Conservation (phyloP, 768 basidiomycete genomes). For the Pulveroboletus sp. region DNA sequence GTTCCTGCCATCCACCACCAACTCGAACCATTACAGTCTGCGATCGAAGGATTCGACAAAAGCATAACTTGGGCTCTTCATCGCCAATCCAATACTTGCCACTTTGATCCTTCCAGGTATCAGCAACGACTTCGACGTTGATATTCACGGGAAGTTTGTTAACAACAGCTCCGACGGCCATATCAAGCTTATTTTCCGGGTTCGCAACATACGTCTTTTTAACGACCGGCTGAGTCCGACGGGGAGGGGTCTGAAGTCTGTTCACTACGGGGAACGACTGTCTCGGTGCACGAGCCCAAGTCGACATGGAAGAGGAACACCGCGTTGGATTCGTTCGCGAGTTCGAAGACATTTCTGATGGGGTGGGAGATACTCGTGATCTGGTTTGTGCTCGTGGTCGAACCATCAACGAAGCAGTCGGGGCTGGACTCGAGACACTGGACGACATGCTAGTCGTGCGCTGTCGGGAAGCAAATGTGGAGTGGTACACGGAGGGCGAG, state of each 20-base stretch:
- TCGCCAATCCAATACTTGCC: conserved; percentile 97
- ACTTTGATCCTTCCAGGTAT: conserved; percentile 89
- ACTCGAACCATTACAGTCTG: conserved; percentile 97
- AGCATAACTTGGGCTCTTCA: conserved; percentile 85
- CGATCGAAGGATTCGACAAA: conserved; percentile 86
- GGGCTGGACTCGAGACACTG: conserved; percentile 36
- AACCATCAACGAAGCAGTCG: conserved; percentile 29
- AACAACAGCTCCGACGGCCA: conserved; percentile 89
- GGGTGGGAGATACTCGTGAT: conserved; percentile 55
- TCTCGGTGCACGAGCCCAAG: conserved; percentile 69
- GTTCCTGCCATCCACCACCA: conserved; percentile 91
- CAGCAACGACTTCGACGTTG: conserved; percentile 75
- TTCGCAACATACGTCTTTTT: conserved; percentile 81
- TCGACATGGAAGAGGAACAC: conserved; percentile 47
- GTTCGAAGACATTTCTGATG: conserved; percentile 55
- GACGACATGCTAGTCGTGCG: conserved; percentile 65
- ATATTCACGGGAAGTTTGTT: conserved; percentile 85
- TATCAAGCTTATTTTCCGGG: conserved; percentile 88
- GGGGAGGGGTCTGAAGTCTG: conserved; percentile 45
- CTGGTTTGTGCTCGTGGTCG: conserved; percentile 44
- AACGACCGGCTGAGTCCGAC: conserved; percentile 34
- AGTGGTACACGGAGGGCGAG: conserved; percentile 42
- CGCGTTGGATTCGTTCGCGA: conserved; percentile 48
- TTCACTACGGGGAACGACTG: conserved; percentile 51
- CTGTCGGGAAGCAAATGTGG: conserved; percentile 85